A percentile compares a stretch with the other conserved stretches of the same genome.
phyloP scores from a whole-genome alignment of 2,329 filamentous ascomycete genomes.

The Sarocladium kiliense region DNA sequence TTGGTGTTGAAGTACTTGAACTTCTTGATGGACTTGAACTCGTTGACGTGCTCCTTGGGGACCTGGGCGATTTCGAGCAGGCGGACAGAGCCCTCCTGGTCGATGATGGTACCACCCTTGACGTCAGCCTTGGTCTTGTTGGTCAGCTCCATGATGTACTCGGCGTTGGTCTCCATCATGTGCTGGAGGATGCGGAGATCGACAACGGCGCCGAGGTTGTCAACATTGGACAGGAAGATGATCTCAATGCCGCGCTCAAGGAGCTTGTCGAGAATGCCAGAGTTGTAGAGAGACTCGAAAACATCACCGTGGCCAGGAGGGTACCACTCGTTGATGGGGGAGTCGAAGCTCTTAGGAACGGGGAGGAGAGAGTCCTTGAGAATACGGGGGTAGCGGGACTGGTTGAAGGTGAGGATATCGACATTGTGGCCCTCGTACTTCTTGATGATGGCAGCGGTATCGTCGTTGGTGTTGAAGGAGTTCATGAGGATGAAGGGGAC shows the following conservation, averaged over 20 bases:
- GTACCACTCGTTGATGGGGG: constrained; percentile 94
- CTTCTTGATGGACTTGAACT: constrained; percentile 99
- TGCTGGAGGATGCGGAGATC: constrained; percentile 98
- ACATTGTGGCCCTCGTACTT: constrained; percentile 99
- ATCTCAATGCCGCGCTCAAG: constrained; percentile 93
- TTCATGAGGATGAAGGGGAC: constrained; percentile 99
- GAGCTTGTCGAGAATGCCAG: constrained; percentile 93
- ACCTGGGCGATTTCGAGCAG: constrained; percentile 98
- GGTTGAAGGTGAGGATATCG: constrained; percentile 99
- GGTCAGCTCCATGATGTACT: constrained; percentile 99
- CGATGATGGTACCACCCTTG: constrained; percentile 99
- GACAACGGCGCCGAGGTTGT: constrained; percentile 96
- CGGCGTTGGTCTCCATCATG: constrained; percentile 95
- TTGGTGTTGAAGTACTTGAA: constrained; percentile 99
- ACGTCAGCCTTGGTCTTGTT: constrained; percentile 99
- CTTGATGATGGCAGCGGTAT: constrained; percentile 99
- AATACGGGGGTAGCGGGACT: constrained; percentile 96
- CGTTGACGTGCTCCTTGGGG: constrained; percentile 98
- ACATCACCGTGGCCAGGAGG: constrained; percentile 98
- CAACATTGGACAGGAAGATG: constrained; percentile 97
- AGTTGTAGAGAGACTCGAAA: constrained; percentile 99
- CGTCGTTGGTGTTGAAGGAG: constrained; percentile 99
- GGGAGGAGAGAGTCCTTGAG: constrained; percentile 97
- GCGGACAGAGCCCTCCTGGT: constrained; percentile 95
- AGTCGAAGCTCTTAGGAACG: constrained; percentile 83